Evolutionary conservation across 2,329 filamentous ascomycete genomes (phyloP).

Genomic region (Sarocladium strictum): DNA sequence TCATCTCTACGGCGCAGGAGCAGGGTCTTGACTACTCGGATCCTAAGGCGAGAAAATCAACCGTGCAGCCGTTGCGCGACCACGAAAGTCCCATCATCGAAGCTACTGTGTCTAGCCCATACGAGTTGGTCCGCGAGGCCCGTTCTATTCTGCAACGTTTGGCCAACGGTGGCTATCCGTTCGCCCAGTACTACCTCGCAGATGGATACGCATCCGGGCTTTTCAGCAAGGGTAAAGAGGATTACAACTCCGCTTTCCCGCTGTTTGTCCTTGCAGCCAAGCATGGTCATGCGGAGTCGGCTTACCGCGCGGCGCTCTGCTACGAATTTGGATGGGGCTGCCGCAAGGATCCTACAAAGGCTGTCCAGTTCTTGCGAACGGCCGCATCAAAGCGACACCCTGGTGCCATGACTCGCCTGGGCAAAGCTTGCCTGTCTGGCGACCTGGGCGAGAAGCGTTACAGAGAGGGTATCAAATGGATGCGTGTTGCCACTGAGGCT

Average conservation of each 20-base stretch:
- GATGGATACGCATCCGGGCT: slow-evolving; percentile 92
- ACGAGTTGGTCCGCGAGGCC: slow-evolving; percentile 77
- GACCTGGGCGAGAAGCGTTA: slow-evolving; percentile 86
- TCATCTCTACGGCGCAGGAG: slow-evolving; percentile 84
- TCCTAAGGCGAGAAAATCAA: slow-evolving; percentile 37
- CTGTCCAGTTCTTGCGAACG: slow-evolving; percentile 85
- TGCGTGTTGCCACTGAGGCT: slow-evolving; percentile 86
- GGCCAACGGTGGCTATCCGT: slow-evolving; percentile 84
- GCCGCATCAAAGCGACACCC: slow-evolving; percentile 92
- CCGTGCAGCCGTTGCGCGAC: slow-evolving; percentile 40
- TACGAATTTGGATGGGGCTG: slow-evolving; percentile 99
- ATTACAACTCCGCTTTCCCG: slow-evolving; percentile 86
- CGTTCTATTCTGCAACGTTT: slow-evolving; percentile 83
- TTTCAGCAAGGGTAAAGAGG: slow-evolving; percentile 90
- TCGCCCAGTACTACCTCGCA: slow-evolving; percentile 94
- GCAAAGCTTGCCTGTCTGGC: slow-evolving; percentile 81
- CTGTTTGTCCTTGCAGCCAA: slow-evolving; percentile 92
- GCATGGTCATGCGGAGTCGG: slow-evolving; percentile 94
- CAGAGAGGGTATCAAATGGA: slow-evolving; percentile 89
- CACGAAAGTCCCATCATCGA: slow-evolving; percentile 41
- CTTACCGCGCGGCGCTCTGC: slow-evolving; percentile 86
- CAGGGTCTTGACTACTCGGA: slow-evolving; percentile 53
- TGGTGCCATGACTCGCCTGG: slow-evolving; percentile 87
- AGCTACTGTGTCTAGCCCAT: slow-evolving; percentile 43
- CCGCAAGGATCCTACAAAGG: slow-evolving; percentile 82